Percentiles rank a stretch among this genome's conserved stretches.
Conservation (phyloP, 1,139 yeast species). For the Yamadazyma pseudoaaseri region DNA sequence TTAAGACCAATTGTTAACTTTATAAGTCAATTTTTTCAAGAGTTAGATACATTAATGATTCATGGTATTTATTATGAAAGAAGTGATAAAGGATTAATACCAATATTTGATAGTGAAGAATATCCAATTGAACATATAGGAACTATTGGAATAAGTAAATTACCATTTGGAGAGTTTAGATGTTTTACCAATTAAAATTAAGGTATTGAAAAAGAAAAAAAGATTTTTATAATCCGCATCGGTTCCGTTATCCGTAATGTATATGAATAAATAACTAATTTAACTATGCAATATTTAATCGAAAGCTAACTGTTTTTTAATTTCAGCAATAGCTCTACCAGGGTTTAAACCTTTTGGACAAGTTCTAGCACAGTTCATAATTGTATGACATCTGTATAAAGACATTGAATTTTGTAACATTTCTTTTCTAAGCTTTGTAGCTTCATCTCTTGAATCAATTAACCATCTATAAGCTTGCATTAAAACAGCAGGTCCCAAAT, state of each 20-base stretch:
- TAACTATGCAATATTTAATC: slow-evolving; percentile 35
- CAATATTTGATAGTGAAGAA: slow-evolving; percentile 28
- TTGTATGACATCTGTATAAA: slow-evolving; percentile 97
- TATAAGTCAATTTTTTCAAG: slow-evolving; percentile 22
- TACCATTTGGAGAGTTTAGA: slow-evolving; percentile 23
- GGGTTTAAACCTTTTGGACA: slow-evolving; percentile 99
- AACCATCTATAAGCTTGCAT: slow-evolving; percentile 99
- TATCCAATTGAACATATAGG: slow-evolving; percentile 26
- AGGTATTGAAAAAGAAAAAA: neutral
- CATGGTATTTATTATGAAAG: slow-evolving; percentile 38
- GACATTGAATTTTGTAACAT: slow-evolving; percentile 97
- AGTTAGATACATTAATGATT: slow-evolving; percentile 31
- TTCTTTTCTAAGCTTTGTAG: slow-evolving; percentile 74
- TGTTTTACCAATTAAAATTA: slow-evolving; percentile 3
- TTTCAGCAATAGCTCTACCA: slow-evolving; percentile 95
- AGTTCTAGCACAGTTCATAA: slow-evolving; percentile 96
- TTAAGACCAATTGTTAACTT: slow-evolving; percentile 30
- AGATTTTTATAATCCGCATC: slow-evolving; percentile 1
- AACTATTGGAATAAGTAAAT: slow-evolving; percentile 6
- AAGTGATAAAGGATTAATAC: slow-evolving; percentile 15
- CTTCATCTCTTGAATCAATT: slow-evolving; percentile 95
- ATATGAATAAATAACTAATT: neutral
- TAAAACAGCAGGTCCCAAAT: slow-evolving; percentile 96
- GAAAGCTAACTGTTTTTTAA: slow-evolving; percentile 89
- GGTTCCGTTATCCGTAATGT: neutral